These are phyloP conservation scores for Ceratobasidium sp. DNA, from an alignment of 1,284 basidiomycete species.

Conservation along the genomic window DNA sequence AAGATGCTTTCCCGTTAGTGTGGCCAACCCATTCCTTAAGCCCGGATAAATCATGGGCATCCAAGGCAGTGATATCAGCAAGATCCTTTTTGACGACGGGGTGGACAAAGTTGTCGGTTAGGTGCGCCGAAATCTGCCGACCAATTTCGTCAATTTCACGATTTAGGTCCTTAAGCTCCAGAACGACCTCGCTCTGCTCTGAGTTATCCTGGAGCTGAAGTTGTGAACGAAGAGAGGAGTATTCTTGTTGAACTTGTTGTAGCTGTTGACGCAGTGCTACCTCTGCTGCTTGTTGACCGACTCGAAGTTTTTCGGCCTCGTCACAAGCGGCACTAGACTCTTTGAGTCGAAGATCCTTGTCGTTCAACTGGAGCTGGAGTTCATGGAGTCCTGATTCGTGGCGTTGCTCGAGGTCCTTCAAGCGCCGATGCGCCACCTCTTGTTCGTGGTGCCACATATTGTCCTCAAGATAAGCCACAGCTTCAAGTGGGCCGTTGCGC, in stretches of 20 bases:
- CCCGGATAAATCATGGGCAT: not conserved
- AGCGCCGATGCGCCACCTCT: not conserved
- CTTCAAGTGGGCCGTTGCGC: not conserved
- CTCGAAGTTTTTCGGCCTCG: not conserved
- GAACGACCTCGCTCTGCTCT: conserved; percentile 7
- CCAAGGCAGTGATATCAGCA: not conserved
- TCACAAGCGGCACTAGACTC: too few species aligned
- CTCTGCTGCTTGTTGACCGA: not conserved
- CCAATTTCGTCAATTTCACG: conserved; percentile 13
- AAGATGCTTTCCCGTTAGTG: not conserved
- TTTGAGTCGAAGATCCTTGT: too few species aligned
- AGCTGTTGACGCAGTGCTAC: not conserved
- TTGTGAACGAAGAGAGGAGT: conserved; percentile 12
- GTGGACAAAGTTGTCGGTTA: not conserved
- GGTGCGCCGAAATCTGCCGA: conserved; percentile 7
- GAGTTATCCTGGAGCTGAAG: conserved; percentile 23
- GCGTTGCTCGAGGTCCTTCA: not conserved
- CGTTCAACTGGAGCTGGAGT: too few species aligned
- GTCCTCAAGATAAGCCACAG: not conserved
- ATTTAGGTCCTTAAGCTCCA: conserved; percentile 11
- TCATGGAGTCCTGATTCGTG: too few species aligned
- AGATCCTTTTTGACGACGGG: not conserved
- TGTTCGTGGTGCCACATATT: not conserved
- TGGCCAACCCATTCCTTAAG: not conserved
- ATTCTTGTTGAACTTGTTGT: conserved; percentile 4